These are phyloP conservation scores for Skeletonema grethae DNA, from an alignment of 108 stramenopile species.

Conservation along the genomic window DNA sequence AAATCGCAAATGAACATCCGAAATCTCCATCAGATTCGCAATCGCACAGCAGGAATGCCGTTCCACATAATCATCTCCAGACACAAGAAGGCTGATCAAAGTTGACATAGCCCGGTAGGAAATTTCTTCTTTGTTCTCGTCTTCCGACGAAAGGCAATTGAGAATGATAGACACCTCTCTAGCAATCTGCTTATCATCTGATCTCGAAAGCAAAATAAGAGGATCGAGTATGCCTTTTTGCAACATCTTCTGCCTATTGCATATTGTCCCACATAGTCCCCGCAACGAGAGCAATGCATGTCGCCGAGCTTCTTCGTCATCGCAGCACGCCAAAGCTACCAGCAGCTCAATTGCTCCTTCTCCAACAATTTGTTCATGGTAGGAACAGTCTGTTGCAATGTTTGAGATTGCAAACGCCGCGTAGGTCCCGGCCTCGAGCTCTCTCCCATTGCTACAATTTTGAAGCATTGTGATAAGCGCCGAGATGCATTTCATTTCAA, in stretches of 20 bases:
- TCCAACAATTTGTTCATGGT: slow-evolving; percentile 67
- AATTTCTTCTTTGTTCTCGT: slow-evolving; percentile 89
- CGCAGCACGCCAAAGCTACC: slow-evolving; percentile 77
- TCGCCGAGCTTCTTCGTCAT: slow-evolving; percentile 76
- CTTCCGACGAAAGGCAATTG: slow-evolving; percentile 75
- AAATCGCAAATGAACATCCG: slow-evolving; percentile 69
- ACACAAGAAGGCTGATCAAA: slow-evolving; percentile 69
- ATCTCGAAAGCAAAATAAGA: slow-evolving; percentile 76
- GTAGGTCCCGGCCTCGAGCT: slow-evolving; percentile 65
- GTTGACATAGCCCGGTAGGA: slow-evolving; percentile 78
- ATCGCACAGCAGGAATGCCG: slow-evolving; percentile 76
- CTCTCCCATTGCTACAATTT: slow-evolving; percentile 52
- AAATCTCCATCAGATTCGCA: slow-evolving; percentile 79
- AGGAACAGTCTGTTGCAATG: slow-evolving; percentile 70
- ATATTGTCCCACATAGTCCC: slow-evolving; percentile 70
- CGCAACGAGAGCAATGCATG: slow-evolving; percentile 77
- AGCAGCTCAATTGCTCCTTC: slow-evolving; percentile 77
- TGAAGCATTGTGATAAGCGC: slow-evolving; percentile 70
- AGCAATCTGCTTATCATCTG: slow-evolving; percentile 63
- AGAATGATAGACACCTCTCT: slow-evolving; percentile 75
- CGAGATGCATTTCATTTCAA: slow-evolving; percentile 54
- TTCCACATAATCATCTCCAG: slow-evolving; percentile 72
- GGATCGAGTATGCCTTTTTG: slow-evolving; percentile 83
- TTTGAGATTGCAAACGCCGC: slow-evolving; percentile 82
- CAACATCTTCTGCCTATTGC: slow-evolving; percentile 59